Base-by-base conservation (phyloP, 257 asterid genomes). In the Solanum piurae region DNA sequence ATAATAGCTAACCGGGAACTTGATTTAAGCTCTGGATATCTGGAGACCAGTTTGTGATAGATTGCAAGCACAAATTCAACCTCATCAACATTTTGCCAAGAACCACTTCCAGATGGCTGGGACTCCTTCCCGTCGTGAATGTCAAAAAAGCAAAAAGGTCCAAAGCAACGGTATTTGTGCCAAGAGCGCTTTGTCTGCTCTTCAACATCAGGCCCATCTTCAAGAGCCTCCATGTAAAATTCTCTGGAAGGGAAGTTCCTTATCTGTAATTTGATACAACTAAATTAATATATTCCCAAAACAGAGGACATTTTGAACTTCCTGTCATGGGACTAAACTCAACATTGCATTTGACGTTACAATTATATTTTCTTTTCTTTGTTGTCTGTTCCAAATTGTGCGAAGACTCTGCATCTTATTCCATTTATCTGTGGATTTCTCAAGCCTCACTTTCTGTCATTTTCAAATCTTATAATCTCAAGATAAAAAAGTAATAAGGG, bases 231-330 rank as follows among this genome's bases (percentile, higher is more conserved):
- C 33, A 93, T 49, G 89, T 97, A 97, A 92, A 97, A 97, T 91
- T 97, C 99, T 94, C 87, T 95, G 9, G 99, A 97, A 87, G 99
- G 99, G 83, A 97, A 97, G 92, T 93, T 95, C 92, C 99, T 93
- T 86, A 97, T 97, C 99, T 97, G 68, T 87, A 89, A 89, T 85
- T 44, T 21, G 89, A 85, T 34, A 74, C 20, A 34, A 52, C 58
- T 49, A 46, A 11, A 80, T 82, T 31, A 82, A 49, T 44, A 4
- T 79, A 44, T 79, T 18, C 36, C 66, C 25, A 44, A 79, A 46
- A 79, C 31, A 79, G 27, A 79, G 85, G 25, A 44, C 6, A 44
- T 27, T 40, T 77, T 25, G 64, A 25, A 42, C 62, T 42, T 77
- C 84, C n/a, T 13, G 3, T 18, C 66, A 44, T 1, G 66, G 27